Conservation (phyloP, 306 rosid genomes). For the Quercus gilva region DNA sequence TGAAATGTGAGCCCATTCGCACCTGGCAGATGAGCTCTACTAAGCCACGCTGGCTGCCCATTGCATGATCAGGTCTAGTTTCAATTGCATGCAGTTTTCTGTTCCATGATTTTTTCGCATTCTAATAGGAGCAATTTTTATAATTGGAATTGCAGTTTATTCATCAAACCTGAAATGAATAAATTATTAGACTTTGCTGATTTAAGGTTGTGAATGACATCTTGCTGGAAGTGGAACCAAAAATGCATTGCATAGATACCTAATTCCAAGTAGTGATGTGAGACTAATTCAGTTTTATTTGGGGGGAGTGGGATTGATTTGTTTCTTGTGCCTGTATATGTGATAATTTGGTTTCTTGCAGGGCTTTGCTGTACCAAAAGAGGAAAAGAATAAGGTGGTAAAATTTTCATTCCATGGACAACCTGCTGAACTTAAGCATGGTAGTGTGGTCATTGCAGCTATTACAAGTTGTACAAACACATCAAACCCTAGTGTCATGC, state of each 20-base stretch:
- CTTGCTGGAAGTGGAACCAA: not conserved
- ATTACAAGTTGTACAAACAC: slow-evolving; percentile 19
- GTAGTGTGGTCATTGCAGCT: slow-evolving; percentile 16
- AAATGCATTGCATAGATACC: not conserved
- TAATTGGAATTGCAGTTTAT: not conserved
- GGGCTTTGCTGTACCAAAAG: slow-evolving; percentile 13
- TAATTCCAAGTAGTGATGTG: not conserved
- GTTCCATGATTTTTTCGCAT: not conserved
- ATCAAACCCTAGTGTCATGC: slow-evolving; percentile 18
- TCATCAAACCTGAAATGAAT: not conserved
- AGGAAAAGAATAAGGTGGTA: not conserved
- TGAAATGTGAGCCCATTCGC: not conserved
- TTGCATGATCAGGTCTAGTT: not conserved
- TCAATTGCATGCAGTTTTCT: not conserved
- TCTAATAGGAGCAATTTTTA: no score
- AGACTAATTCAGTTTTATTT: not conserved
- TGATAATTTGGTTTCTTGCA: not conserved
- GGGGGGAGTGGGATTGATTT: not conserved
- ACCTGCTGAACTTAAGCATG: slow-evolving; percentile 13
- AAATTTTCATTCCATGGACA: not conserved
- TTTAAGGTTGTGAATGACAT: not conserved
- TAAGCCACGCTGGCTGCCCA: not conserved
- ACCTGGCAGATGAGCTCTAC: not conserved
- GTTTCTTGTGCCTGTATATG: not conserved
- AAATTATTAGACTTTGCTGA: not conserved